phyloP scores from a whole-genome alignment of 2,329 filamentous ascomycete genomes.

The Cladophialophora chaetospira region DNA sequence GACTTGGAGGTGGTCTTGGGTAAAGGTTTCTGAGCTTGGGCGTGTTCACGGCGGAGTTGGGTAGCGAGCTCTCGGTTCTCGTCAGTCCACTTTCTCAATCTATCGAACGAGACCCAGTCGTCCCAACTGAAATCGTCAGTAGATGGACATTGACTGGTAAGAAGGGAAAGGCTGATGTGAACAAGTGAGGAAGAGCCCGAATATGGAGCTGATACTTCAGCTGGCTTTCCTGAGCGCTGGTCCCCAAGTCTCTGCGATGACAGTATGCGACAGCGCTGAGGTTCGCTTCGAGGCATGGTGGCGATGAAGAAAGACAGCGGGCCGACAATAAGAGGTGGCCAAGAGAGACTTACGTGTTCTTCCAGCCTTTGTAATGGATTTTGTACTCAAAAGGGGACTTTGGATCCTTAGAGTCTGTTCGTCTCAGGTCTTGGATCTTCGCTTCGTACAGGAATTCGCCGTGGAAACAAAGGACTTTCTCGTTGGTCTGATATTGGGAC shows the following conservation, averaged over 20 bases:
- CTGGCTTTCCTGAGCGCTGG: no score
- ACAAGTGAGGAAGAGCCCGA: no score
- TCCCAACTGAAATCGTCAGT: constrained; percentile 70
- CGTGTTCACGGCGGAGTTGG: constrained; percentile 47
- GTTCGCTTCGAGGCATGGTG: no score
- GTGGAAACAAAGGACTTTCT: constrained; percentile 95
- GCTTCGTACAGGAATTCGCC: constrained; percentile 97
- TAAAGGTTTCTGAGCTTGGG: constrained; percentile 23
- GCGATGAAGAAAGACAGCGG: neutral
- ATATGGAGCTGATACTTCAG: no score
- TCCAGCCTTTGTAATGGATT: constrained; percentile 99
- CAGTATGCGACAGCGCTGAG: no score
- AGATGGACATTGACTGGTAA: neutral
- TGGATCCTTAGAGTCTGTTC: constrained; percentile 64
- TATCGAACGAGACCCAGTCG: constrained; percentile 94
- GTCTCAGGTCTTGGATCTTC: constrained; percentile 80
- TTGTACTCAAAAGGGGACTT: constrained; percentile 81
- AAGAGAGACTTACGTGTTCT: constrained; percentile 72
- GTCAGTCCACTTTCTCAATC: constrained; percentile 89
- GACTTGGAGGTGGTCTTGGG: constrained; percentile 35
- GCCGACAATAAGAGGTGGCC: neutral
- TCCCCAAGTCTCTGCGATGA: no score
- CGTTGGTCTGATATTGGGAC: constrained; percentile 69
- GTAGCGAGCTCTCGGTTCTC: constrained; percentile 88
- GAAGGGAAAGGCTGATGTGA: neutral